Evolutionary conservation across 2,329 filamentous ascomycete species (phyloP), one percentile per base, ranked within the genome.

Genomic region (Blumeria hordei): DNA sequence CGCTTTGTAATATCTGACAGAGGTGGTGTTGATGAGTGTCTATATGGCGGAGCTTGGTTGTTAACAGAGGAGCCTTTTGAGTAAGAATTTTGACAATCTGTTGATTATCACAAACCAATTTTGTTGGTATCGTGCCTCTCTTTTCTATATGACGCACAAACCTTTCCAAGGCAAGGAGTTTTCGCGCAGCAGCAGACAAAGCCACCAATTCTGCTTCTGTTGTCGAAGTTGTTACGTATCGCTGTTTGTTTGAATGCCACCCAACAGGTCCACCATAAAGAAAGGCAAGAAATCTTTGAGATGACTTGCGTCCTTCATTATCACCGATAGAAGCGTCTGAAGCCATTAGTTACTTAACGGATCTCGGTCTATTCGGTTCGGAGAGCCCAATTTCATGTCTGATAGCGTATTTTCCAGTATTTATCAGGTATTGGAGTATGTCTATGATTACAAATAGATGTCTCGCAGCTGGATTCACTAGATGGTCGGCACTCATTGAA

Each of bases 1-100:
- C 2, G 10, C 37, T n/a, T 28, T 37, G 7, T 10, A 16, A 44
- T 33, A 16, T 21, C 33, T 54, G 16, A 6, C 52, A 5, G 5
- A 54, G 41, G 36, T 8, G 43, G n/a, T 43, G 36, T n/a, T 54
- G 36, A 34, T 54, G 32, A 44, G 32, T 54, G 44, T 54, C 52
- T 6, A 54, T 44, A 44, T 44, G 41, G 28, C 37, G 6, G 9
- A 44, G 52, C 32, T 45, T 54, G 9, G 52, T 54, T n/a, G 37
- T 33, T 44, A 44, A 6, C 21, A 32, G 3, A 32, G 21, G 18
- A 10, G 37, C 21, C 16, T n/a, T 35, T 44, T 36, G 18, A 8
- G 14, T 43, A 9, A 33, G 18, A 14, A 54, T 10, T 45, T 35
- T 43, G 12, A 54, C 28, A 44, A 16, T 43, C 16, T 54, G 52